Evolutionary conservation across 192 early-diverging fungal species (phyloP), one percentile per base, ranked within the genome.

Genomic region (Piromyces sp.): DNA sequence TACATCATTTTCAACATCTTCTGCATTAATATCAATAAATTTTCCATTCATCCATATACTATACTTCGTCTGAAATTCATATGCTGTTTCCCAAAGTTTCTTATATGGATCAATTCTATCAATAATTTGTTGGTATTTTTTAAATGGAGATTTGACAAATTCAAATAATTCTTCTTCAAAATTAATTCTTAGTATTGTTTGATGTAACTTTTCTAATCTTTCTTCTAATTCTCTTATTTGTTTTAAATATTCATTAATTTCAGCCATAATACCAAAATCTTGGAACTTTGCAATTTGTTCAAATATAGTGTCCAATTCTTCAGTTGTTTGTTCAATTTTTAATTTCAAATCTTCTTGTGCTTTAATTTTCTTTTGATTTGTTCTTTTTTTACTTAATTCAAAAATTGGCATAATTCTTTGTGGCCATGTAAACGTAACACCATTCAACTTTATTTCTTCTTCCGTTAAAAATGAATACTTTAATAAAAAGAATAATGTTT

Each of bases 291-390:
- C 30, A 36, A 86, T 89, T 42, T 88, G 84, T 81, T 91, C 90
- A 82, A 84, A 89, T 82, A 87, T 89, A 68, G 90, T 89, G 38
- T 91, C 90, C 38, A 91, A 82, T 68, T 86, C 87, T 26, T 87
- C 89, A 79, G 87, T 91, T 2, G 90, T 89, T 6, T 82, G 29
- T n/a, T 83, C 83, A 30, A 89, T 91, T 83, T 91, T 91, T 33
- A 83, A 82, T 80, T 91, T 91, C 30, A 91, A 83, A 83, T 91
- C 90, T 80, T 91, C 90, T 83, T 91, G 90, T 26, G 90, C 90
- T 81, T 91, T 91, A 2, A 85, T 86, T 80, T 91, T 91, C 85
- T 91, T 91, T 82, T 91, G 90, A 78, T 88, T 82, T 89, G 90
- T 89, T 14, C 90, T 80, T 81, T 91, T 91, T 79, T 91, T 91